Conservation (phyloP, 2,329 filamentous ascomycete genomes). For the Talaromyces sp. region DNA sequence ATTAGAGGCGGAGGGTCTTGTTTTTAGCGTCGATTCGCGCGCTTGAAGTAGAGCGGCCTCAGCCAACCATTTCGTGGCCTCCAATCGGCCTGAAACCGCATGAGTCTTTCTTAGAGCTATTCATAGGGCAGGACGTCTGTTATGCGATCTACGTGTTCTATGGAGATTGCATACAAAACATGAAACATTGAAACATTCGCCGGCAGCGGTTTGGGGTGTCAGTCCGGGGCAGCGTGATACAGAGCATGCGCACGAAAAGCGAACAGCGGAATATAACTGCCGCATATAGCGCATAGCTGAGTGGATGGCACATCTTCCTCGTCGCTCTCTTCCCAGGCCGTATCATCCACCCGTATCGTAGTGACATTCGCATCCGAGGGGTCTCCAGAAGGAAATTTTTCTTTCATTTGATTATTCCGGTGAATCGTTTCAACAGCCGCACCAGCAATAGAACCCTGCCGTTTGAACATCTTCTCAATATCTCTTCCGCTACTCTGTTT, state of each 20-base stretch:
- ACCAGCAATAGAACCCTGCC: slow-evolving; percentile 59
- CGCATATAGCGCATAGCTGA: slow-evolving; percentile 43
- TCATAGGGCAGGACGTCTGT: background rate
- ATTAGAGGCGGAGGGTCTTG: background rate
- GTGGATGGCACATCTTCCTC: slow-evolving; percentile 27
- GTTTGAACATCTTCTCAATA: slow-evolving; percentile 77
- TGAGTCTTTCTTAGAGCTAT: background rate
- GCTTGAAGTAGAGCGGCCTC: background rate
- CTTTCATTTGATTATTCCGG: background rate
- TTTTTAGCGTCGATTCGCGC: slow-evolving; percentile 8
- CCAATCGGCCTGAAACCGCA: slow-evolving; percentile 9
- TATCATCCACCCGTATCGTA: slow-evolving; percentile 24
- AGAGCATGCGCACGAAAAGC: slow-evolving; percentile 49
- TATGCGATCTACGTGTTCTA: background rate
- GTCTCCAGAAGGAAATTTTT: slow-evolving; percentile 13
- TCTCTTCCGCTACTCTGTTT: slow-evolving; percentile 64
- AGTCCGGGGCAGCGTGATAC: slow-evolving; percentile 41
- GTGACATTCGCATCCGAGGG: slow-evolving; percentile 20
- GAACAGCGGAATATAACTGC: slow-evolving; percentile 48
- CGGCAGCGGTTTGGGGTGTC: background rate
- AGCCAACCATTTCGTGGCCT: slow-evolving; percentile 2
- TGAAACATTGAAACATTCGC: slow-evolving; percentile 1
- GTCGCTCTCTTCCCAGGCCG: slow-evolving; percentile 35
- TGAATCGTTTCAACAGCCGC: slow-evolving; percentile 36
- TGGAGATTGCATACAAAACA: background rate